A percentile compares a stretch with the other conserved stretches of the same genome.
Conservation (phyloP, 2,329 filamentous ascomycete species). For the Aspergillus fijiensis region DNA sequence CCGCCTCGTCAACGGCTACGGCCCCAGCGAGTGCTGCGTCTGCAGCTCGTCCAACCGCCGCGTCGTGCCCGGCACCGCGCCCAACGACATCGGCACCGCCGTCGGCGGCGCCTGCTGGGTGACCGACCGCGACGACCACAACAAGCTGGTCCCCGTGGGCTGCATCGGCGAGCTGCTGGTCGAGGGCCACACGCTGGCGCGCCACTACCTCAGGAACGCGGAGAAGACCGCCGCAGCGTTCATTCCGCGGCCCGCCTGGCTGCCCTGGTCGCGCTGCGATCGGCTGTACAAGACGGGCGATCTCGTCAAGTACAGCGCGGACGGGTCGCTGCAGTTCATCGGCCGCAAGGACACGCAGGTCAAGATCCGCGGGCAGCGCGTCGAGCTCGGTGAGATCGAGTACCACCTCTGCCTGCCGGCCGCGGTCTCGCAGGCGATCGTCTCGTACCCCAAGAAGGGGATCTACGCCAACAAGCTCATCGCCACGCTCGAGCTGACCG, state of each 20-base stretch:
- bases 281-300: constrained; percentile 24
- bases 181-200: constrained; percentile 31
- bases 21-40: constrained; percentile 34
- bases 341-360: constrained; percentile 20
- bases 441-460: constrained; percentile 11
- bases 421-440: constrained; percentile 5
- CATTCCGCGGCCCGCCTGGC: constrained; percentile 23
- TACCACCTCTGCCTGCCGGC: constrained; percentile 6
- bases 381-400: constrained; percentile 23
- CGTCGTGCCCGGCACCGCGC: neutral
- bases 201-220: constrained; percentile 33
- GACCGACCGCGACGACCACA: constrained; percentile 27
- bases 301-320: constrained; percentile 15
- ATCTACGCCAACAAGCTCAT: constrained; percentile 14
- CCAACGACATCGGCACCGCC: constrained; percentile 16
- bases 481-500: constrained; percentile 12
- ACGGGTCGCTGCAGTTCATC: constrained; percentile 20
- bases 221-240: constrained; percentile 26
- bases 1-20: constrained; percentile 17
- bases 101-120: constrained; percentile 26
- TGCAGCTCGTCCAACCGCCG: neutral
- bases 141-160: constrained; percentile 17
- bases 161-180: constrained; percentile 27
- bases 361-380: constrained; percentile 24
- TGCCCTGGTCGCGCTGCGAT: neutral